These are phyloP conservation scores for Salvia hispanica DNA, from an alignment of 257 asterid genomes.

Conservation along the genomic window DNA sequence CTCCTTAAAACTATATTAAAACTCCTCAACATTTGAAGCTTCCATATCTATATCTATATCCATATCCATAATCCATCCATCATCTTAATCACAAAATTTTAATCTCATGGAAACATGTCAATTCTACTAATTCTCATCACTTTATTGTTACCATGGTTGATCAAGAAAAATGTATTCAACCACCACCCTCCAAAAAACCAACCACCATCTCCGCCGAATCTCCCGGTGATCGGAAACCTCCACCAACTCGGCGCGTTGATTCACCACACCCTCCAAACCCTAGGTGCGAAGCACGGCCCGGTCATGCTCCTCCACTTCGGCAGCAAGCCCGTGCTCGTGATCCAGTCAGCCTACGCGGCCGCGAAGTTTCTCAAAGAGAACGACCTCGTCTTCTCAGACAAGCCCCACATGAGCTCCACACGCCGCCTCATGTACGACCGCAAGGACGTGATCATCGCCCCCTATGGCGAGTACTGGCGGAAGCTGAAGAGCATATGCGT, in stretches of 20 bases:
- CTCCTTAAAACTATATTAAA: no score
- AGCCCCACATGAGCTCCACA: slow-evolving; percentile 32
- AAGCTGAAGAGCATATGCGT: slow-evolving; percentile 42
- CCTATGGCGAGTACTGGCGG: slow-evolving; percentile 58
- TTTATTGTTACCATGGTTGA: not conserved
- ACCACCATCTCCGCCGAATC: slow-evolving; percentile 4
- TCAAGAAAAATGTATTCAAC: not conserved
- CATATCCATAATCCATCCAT: no score
- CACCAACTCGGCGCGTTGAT: slow-evolving; percentile 23
- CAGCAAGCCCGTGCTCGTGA: slow-evolving; percentile 23
- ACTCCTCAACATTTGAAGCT: no score
- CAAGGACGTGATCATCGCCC: slow-evolving; percentile 36
- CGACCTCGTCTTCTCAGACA: slow-evolving; percentile 32
- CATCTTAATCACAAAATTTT: no score
- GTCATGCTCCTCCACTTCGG: slow-evolving; percentile 62
- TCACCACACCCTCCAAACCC: slow-evolving; percentile 44
- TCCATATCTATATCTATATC: no score
- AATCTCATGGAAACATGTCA: no score
- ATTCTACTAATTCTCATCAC: not conserved
- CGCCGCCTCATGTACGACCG: slow-evolving; percentile 33
- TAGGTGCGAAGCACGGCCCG: slow-evolving; percentile 50
- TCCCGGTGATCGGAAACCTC: slow-evolving; percentile 8
- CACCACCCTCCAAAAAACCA: not conserved
- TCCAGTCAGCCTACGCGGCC: not conserved
- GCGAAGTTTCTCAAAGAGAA: not conserved